Percentiles rank a stretch among this genome's conserved stretches.
Evolutionary conservation across 345 rosid species (phyloP).

Genomic region (Pistacia integerrima): DNA sequence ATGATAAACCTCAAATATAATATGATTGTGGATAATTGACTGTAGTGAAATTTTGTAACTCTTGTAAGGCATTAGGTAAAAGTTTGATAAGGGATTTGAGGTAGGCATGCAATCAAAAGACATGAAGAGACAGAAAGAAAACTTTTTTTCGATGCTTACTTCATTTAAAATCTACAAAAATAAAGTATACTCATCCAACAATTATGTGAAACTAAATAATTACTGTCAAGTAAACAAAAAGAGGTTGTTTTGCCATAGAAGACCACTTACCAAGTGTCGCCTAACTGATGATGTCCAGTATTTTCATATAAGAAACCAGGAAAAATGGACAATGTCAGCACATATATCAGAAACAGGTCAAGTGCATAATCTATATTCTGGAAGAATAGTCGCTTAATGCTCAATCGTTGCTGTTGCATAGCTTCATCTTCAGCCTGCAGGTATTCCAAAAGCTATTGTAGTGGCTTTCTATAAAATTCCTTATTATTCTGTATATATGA

Average conservation of each 20-base stretch:
- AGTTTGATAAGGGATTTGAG: too few species aligned
- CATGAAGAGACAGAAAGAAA: too few species aligned
- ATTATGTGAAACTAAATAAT: not conserved
- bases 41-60: too few species aligned
- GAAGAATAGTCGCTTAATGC: conserved; percentile 52
- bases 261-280: conserved; percentile 46
- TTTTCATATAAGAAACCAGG: conserved; percentile 88
- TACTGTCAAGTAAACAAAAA: too few species aligned
- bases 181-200: not conserved
- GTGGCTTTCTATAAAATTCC: not conserved
- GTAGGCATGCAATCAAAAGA: too few species aligned
- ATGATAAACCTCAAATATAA: too few species aligned
- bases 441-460: not conserved
- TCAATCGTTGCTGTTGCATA: conserved; percentile 45
- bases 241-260: not conserved
- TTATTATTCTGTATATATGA: not conserved
- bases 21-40: too few species aligned
- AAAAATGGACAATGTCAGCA: conserved; percentile 71
- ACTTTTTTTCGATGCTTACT: too few species aligned
- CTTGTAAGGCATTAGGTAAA: too few species aligned
- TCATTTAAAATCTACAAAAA: too few species aligned
- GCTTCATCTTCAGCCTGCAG: conserved; percentile 44
- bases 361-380: conserved; percentile 67
- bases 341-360: conserved; percentile 64
- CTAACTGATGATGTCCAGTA: conserved; percentile 68